Evolutionary conservation across 129 eudicot species (phyloP).

Genomic region (Oenanthe sinensis): DNA sequence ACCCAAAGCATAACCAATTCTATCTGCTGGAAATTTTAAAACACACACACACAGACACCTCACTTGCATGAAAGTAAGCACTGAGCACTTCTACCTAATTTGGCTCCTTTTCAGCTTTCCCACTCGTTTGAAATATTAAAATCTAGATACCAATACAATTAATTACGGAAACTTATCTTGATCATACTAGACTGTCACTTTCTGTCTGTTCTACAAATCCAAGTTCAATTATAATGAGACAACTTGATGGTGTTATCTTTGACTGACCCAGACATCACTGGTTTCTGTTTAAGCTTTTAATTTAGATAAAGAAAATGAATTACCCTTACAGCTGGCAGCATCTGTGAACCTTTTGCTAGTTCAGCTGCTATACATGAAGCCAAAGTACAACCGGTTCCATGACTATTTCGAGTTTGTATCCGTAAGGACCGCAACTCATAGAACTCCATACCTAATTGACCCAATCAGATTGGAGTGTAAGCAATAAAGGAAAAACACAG

Average conservation of each 20-base stretch:
- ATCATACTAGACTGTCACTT: not conserved
- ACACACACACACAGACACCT: not conserved
- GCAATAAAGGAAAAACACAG: not conserved
- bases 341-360: slow-evolving; percentile 77
- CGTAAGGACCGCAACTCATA: slow-evolving; percentile 69
- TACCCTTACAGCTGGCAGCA: slow-evolving; percentile 86
- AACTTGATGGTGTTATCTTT: not conserved
- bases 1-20: not conserved
- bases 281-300: not conserved
- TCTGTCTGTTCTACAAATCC: not conserved
- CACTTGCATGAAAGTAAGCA: not conserved
- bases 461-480: not conserved
- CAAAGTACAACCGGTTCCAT: slow-evolving; percentile 97
- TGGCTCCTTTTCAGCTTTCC: too few relatives aligned
- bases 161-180: not conserved
- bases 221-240: too few relatives aligned
- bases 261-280: not conserved
- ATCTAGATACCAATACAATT: not conserved
- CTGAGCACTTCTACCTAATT: not conserved
- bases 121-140: not conserved
- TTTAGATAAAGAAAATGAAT: slow-evolving; percentile 1
- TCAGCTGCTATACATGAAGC: slow-evolving; percentile 98
- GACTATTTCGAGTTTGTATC: slow-evolving; percentile 60
- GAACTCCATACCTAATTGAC: slow-evolving; percentile 22
- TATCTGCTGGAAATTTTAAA: not conserved